phyloP scores from a whole-genome alignment of 2,329 filamentous ascomycete species.

The Neonectria sp. region DNA sequence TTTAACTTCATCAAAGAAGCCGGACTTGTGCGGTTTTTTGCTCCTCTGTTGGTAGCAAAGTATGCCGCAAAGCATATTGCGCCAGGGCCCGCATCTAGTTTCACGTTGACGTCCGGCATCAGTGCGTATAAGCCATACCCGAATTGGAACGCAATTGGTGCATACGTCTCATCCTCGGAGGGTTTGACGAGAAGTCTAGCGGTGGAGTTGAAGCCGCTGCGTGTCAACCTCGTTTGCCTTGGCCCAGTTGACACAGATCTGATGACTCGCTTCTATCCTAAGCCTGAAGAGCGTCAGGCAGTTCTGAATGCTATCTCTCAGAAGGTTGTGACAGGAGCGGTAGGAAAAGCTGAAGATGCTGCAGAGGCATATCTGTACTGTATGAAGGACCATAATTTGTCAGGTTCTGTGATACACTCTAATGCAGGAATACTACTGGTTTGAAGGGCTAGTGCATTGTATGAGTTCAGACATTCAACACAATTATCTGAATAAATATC shows the following conservation, averaged over 20 bases:
- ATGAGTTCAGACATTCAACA: too few relatives aligned
- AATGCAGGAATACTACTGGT: background rate
- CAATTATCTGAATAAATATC: too few relatives aligned
- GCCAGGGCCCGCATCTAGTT: background rate
- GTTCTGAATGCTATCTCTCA: too few relatives aligned
- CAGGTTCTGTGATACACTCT: conserved; percentile 4
- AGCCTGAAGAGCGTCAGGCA: too few relatives aligned
- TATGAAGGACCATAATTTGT: background rate
- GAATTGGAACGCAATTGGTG: too few relatives aligned
- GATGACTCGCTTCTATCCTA: too few relatives aligned
- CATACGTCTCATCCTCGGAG: background rate
- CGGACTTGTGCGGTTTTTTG: background rate
- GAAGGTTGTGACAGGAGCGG: background rate
- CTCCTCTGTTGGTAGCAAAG: background rate
- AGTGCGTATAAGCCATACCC: background rate
- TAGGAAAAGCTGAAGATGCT: conserved; percentile 2
- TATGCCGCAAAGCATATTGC: background rate
- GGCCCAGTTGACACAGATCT: background rate
- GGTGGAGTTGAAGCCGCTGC: conserved; percentile 1
- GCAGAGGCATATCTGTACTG: conserved; percentile 2
- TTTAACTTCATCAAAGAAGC: conserved; percentile 1
- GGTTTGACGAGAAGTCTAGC: background rate
- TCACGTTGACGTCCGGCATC: background rate
- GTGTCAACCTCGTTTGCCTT: conserved; percentile 1
- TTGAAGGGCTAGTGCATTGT: too few relatives aligned